Evolutionary conservation across 78 protist species (phyloP), one percentile per base, ranked within the genome.

Genomic region (Emiliania huxleyi): DNA sequence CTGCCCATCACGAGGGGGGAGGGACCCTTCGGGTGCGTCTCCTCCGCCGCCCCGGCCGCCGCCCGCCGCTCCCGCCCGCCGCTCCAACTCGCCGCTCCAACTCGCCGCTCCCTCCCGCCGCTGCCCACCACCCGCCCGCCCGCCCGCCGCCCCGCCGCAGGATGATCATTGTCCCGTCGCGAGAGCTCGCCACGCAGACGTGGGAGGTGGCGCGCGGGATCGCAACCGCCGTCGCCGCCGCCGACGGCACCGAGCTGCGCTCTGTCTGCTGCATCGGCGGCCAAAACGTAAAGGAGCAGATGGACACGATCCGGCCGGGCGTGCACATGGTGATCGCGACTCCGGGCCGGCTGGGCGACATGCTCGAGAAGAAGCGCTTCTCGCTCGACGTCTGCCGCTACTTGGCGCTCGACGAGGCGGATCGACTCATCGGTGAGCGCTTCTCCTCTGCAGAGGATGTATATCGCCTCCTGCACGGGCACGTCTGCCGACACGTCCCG

Each of bases 1-100:
- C 1, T 97, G 95, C 97, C 98, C 1, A 26, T 98, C 22, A 44
- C 29, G 26, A 37, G 89, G 5, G 89, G 89, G 46, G 96, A 94
- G 83, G 99, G 99, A 0, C 99, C 99, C 0, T 88, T 96, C 49
- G 98, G 98, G n/a, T n/a, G n/a, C n/a, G n/a, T n/a, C n/a, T n/a
- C n/a, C n/a, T n/a, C n/a, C n/a, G n/a, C n/a, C n/a, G n/a, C n/a
- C n/a, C n/a, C n/a, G n/a, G n/a, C n/a, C n/a, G n/a, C n/a, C n/a
- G n/a, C n/a, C n/a, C n/a, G n/a, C n/a, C n/a, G n/a, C n/a, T n/a
- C n/a, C n/a, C n/a, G n/a, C n/a, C n/a, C n/a, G n/a, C n/a, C n/a
- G n/a, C n/a, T n/a, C n/a, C n/a, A n/a, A n/a, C n/a, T n/a, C n/a
- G n/a, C n/a, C n/a, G n/a, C n/a, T n/a, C n/a, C n/a, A n/a, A n/a